A percentile compares a stretch with the other conserved stretches of the same genome.
These are phyloP conservation scores for Sporothrix pseudoabietina DNA, from an alignment of 2,329 filamentous ascomycete genomes.

Conservation along the genomic window DNA sequence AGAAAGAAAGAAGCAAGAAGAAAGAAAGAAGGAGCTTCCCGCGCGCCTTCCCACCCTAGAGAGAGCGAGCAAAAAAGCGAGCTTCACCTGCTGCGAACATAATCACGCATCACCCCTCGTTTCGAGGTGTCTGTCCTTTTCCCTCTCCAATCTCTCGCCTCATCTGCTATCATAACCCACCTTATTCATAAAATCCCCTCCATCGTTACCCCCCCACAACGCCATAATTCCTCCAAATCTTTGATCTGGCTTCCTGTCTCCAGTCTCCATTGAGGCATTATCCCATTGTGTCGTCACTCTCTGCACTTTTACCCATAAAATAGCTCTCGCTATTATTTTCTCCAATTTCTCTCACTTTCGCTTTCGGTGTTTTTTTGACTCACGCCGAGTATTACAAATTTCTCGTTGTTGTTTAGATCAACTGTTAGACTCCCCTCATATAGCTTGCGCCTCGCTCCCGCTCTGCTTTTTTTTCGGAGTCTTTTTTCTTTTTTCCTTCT, in stretches of 20 bases:
- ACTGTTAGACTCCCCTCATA: constrained; percentile 23
- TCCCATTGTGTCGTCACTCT: constrained; percentile 19
- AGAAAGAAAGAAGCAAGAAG: background rate
- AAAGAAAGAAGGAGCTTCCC: constrained; percentile 8
- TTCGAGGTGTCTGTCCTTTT: constrained; percentile 15
- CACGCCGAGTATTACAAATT: constrained; percentile 19
- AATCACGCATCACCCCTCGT: constrained; percentile 29
- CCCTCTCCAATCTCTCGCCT: background rate
- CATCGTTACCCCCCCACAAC: constrained; percentile 33
- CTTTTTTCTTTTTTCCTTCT: background rate
- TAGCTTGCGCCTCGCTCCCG: constrained; percentile 20
- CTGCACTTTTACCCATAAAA: constrained; percentile 7
- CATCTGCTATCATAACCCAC: constrained; percentile 16
- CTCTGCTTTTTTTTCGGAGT: background rate
- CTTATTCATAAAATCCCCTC: constrained; percentile 10
- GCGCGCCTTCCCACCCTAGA: background rate
- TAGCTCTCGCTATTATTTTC: constrained; percentile 10
- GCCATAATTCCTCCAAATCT: constrained; percentile 26
- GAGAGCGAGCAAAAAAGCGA: constrained; percentile 31
- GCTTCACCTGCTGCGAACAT: constrained; percentile 20
- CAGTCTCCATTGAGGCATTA: constrained; percentile 32
- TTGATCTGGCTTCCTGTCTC: constrained; percentile 21
- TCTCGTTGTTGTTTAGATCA: background rate
- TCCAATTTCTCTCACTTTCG: background rate
- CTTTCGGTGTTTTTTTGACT: constrained; percentile 18